Evolutionary conservation across 1,284 basidiomycete species (phyloP).

Genomic region (Pseudomicrostroma phylloplanum): DNA sequence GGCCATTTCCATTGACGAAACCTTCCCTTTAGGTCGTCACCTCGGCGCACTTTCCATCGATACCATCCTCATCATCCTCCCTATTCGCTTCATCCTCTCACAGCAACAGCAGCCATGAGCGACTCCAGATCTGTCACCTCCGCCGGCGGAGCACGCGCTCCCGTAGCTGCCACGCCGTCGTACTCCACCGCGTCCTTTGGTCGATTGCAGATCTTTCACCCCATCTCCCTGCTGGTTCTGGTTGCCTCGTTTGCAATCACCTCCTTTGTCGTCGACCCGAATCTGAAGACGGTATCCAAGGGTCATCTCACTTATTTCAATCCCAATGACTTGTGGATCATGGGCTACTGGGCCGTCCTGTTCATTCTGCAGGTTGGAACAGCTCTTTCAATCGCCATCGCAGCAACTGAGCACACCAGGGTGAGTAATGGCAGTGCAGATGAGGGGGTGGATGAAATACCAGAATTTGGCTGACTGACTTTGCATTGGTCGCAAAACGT

Average conservation of each 20-base stretch:
- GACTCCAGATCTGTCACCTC: no score
- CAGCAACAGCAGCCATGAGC: no score
- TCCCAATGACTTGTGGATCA: constrained; percentile 62
- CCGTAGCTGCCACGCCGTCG: background rate
- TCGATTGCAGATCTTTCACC: constrained; percentile 15
- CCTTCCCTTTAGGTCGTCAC: no score
- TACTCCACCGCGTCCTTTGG: constrained; percentile 30
- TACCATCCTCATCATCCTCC: no score
- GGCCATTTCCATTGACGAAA: no score
- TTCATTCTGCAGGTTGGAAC: constrained; percentile 65
- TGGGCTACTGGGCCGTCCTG: constrained; percentile 60
- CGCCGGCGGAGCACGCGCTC: no score
- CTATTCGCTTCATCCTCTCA: no score
- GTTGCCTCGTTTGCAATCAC: constrained; percentile 10
- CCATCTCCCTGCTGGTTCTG: constrained; percentile 10
- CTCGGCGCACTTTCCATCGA: no score
- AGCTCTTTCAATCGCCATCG: constrained; percentile 67
- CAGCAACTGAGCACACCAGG: constrained; percentile 72
- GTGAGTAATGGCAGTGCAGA: constrained; percentile 47
- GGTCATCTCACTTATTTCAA: constrained; percentile 66
- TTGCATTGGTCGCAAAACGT: background rate
- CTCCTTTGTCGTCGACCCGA: constrained; percentile 5
- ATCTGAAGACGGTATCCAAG: constrained; percentile 20
- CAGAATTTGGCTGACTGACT: background rate
- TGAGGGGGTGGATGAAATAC: background rate